Conservation (phyloP, 352 stramenopile genomes). For the Pythium monospermum region DNA sequence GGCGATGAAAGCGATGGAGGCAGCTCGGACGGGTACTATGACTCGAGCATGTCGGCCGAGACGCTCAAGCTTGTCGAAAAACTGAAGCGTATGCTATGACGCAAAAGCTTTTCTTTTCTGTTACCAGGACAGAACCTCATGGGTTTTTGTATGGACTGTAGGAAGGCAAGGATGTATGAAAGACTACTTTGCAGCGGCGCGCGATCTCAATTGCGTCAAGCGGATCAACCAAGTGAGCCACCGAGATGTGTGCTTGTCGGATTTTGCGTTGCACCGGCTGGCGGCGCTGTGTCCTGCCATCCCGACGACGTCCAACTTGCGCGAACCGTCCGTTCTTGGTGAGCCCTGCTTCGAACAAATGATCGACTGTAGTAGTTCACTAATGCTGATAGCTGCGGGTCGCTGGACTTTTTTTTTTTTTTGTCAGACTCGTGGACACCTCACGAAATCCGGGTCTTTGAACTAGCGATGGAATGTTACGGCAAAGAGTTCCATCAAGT, state of each 20-base stretch:
- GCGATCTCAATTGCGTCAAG: constrained; percentile 31
- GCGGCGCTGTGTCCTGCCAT: constrained; percentile 44
- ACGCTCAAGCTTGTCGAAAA: constrained; percentile 57
- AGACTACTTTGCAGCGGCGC: constrained; percentile 59
- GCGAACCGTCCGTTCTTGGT: constrained; percentile 41
- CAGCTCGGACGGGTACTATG: constrained; percentile 28
- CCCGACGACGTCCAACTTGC: constrained; percentile 40
- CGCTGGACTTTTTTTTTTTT: background rate
- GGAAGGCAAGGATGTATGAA: constrained; percentile 61
- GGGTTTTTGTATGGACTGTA: constrained; percentile 12
- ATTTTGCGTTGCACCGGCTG: constrained; percentile 52
- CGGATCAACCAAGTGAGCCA: constrained; percentile 28
- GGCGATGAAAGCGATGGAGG: constrained; percentile 19
- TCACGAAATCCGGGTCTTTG: constrained; percentile 78
- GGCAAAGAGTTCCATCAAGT: constrained; percentile 80
- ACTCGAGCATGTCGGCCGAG: constrained; percentile 47
- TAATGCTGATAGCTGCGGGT: background rate
- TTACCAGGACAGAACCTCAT: background rate
- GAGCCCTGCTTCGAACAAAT: constrained; percentile 1
- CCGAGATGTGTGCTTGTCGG: constrained; percentile 19
- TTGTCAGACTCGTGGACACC: constrained; percentile 70
- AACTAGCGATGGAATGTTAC: constrained; percentile 79
- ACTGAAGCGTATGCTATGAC: constrained; percentile 44
- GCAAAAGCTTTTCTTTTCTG: background rate
- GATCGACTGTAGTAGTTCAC: background rate